Evolutionary conservation across 2,329 filamentous ascomycete genomes (phyloP), one percentile per base, ranked within the genome.

Genomic region (Penicillium sp.): DNA sequence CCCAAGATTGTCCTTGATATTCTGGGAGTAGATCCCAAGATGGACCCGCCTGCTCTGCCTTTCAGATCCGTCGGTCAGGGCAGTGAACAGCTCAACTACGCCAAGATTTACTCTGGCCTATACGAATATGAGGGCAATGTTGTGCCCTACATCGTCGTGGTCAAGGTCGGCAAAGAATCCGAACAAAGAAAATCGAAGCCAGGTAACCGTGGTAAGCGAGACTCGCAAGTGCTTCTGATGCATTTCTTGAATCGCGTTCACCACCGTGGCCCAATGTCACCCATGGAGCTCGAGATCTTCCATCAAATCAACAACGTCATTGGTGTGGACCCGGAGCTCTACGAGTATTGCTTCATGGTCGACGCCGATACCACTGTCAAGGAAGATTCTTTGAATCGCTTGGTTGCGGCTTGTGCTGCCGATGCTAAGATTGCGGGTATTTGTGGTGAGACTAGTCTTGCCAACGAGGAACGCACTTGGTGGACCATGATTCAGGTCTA

Each of bases 401-500:
- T 99, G 5, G 93, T 99, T 16, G 90, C 94, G 52, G 89, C 89
- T 47, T 99, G 92, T 74, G 87, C 90, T 61, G 92, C 96, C 66
- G 90, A 99, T 70, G 87, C 90, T 29, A 96, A 95, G 78, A 96
- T 99, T 76, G 91, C 90, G 23, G 94, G 93, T 75, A 96, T 97
- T 57, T 99, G 94, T 71, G 94, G 94, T 69, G 94, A 99, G 73
- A 99, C 94, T 1, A 94, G 87, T 72, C 80, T 99, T 66, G 89
- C 96, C 70, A 99, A 99, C 66, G 93, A 96, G 71, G 90, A 96
- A 65, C 83, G 87, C 61, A 92, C 87, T 65, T 97, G 92, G 91
- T 96, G 90, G 90, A 99, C 94, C 12, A 99, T 99, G 94, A 99
- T 99, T 67, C 94, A 99, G 73, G 94, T 99, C 60, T 99, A 99